A percentile compares a stretch with the other conserved stretches of the same genome.
Evolutionary conservation across 2,329 filamentous ascomycete genomes (phyloP).

Genomic region (Exserohilum turcica): DNA sequence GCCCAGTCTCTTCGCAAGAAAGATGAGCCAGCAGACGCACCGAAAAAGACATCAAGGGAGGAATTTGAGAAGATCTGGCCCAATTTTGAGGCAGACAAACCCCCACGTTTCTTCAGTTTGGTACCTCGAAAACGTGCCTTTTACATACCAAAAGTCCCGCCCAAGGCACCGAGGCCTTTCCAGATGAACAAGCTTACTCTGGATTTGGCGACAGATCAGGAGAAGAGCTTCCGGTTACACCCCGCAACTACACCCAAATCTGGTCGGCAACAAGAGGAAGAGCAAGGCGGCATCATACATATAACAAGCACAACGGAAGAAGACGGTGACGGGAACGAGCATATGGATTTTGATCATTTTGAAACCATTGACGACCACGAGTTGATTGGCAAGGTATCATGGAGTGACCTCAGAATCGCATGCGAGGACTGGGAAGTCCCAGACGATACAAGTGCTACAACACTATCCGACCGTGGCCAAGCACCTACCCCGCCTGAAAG

Average conservation of each 20-base stretch:
- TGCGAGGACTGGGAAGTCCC: slow-evolving; percentile 84
- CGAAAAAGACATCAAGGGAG: slow-evolving; percentile 74
- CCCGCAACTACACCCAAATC: slow-evolving; percentile 61
- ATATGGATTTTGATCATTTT: slow-evolving; percentile 55
- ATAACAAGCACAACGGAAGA: slow-evolving; percentile 51
- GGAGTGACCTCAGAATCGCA: slow-evolving; percentile 81
- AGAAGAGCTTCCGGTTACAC: slow-evolving; percentile 78
- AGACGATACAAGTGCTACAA: slow-evolving; percentile 34
- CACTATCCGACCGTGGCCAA: slow-evolving; percentile 37
- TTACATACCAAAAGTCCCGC: slow-evolving; percentile 77
- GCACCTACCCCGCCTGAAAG: slow-evolving; percentile 35
- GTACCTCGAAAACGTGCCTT: slow-evolving; percentile 80
- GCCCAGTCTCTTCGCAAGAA: slow-evolving; percentile 33
- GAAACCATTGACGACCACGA: slow-evolving; percentile 65
- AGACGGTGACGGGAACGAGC: slow-evolving; percentile 50
- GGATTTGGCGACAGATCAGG: slow-evolving; percentile 83
- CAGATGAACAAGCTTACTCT: slow-evolving; percentile 86
- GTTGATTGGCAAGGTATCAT: slow-evolving; percentile 72
- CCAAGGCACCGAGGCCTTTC: slow-evolving; percentile 79
- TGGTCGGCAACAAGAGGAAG: slow-evolving; percentile 52
- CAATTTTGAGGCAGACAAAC: slow-evolving; percentile 73
- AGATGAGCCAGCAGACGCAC: slow-evolving; percentile 63
- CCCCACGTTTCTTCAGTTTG: slow-evolving; percentile 80
- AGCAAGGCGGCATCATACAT: slow-evolving; percentile 62
- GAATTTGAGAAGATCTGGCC: slow-evolving; percentile 81